phyloP scores from a whole-genome alignment of 2,329 filamentous ascomycete species.

The Curvularia verruculosa region DNA sequence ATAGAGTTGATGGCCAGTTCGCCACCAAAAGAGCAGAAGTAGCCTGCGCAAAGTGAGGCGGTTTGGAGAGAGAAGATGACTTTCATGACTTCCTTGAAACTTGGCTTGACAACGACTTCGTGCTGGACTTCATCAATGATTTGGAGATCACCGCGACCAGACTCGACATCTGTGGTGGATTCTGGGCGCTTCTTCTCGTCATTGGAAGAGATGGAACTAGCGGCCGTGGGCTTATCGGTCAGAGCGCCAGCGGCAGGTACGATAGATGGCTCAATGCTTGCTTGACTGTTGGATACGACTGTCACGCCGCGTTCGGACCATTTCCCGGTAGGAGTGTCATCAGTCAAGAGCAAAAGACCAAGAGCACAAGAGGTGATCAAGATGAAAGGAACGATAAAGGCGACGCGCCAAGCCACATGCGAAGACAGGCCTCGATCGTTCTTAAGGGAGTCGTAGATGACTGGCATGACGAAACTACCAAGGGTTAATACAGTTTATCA shows the following conservation, averaged over 20 bases:
- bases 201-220: slow-evolving; percentile 47
- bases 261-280: slow-evolving; percentile 57
- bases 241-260: slow-evolving; percentile 60
- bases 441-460: slow-evolving; percentile 80
- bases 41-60: slow-evolving; percentile 59
- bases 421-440: slow-evolving; percentile 62
- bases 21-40: slow-evolving; percentile 66
- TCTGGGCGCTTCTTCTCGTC: slow-evolving; percentile 45
- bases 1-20: slow-evolving; percentile 67
- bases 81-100: slow-evolving; percentile 63
- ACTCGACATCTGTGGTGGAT: slow-evolving; percentile 50
- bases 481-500: slow-evolving; percentile 16
- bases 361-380: slow-evolving; percentile 71
- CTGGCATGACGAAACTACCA: slow-evolving; percentile 81
- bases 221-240: slow-evolving; percentile 48
- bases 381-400: slow-evolving; percentile 83
- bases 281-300: slow-evolving; percentile 59
- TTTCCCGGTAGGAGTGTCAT: slow-evolving; percentile 81
- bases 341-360: slow-evolving; percentile 73
- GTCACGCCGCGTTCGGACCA: slow-evolving; percentile 75
- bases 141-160: slow-evolving; percentile 57
- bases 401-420: slow-evolving; percentile 79
- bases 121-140: slow-evolving; percentile 62
- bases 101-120: slow-evolving; percentile 69
- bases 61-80: slow-evolving; percentile 68